These are phyloP conservation scores for Cyberlindnera maritima DNA, from an alignment of 805 yeast species.

Conservation along the genomic window DNA sequence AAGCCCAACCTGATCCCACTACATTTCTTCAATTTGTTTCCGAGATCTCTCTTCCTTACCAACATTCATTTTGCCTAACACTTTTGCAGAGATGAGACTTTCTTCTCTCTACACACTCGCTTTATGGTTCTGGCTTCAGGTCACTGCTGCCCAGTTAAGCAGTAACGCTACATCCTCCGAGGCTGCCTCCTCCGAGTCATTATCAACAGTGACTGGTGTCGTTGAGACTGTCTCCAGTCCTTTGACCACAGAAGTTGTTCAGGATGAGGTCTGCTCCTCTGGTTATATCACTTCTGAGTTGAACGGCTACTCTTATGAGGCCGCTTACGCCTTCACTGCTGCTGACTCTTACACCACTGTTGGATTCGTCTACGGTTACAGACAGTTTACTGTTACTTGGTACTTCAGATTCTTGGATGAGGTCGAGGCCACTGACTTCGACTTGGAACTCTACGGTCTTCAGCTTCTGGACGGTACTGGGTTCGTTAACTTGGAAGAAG, in stretches of 20 bases:
- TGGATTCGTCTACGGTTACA: conserved; percentile 1
- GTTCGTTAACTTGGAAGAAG: conserved; percentile 19
- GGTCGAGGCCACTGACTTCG: conserved; percentile 13
- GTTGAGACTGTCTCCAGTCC: background rate
- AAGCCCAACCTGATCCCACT: no score
- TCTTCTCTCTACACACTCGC: conserved; percentile 4
- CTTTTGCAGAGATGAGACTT: background rate
- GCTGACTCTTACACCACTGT: background rate
- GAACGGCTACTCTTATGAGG: no score
- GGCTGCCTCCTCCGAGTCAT: no score
- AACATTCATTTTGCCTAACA: no score
- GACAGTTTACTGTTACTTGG: conserved; percentile 19
- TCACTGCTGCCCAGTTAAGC: conserved; percentile 1
- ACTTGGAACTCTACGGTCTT: conserved; percentile 7
- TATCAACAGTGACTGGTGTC: background rate
- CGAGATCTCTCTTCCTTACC: no score
- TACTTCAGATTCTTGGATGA: conserved; percentile 13
- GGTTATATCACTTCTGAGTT: no score
- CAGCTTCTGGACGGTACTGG: conserved; percentile 6
- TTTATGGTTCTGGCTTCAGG: conserved; percentile 3
- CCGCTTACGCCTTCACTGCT: background rate
- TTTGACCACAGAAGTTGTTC: no score
- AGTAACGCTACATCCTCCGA: background rate
- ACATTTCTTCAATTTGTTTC: background rate
- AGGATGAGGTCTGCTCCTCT: no score